phyloP scores from a whole-genome alignment of 176 grass and related monocot species.

The Bromus sterilis region DNA sequence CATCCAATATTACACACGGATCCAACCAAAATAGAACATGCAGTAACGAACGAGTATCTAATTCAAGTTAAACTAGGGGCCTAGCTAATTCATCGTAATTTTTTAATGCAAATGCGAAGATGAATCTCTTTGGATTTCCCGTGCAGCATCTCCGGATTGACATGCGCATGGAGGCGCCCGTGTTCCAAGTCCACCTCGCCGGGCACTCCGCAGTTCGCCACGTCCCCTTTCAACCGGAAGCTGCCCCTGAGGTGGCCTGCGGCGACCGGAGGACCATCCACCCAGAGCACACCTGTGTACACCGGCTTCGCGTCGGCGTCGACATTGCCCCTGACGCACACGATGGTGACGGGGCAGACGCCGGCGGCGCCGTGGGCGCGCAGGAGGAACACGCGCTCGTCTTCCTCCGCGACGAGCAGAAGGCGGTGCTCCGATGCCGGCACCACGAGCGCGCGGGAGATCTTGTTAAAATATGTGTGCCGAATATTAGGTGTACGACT shows the following conservation, averaged over 20 bases:
- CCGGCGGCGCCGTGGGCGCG: neutral
- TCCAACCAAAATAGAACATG: too few relatives aligned
- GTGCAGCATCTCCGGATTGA: constrained; percentile 9
- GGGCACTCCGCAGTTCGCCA: neutral
- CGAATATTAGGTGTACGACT: too few relatives aligned
- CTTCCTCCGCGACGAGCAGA: neutral
- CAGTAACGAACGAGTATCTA: too few relatives aligned
- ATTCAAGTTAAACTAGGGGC: too few relatives aligned
- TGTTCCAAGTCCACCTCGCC: constrained; percentile 3
- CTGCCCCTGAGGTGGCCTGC: neutral
- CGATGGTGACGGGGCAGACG: neutral
- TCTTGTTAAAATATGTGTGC: too few relatives aligned
- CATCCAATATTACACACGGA: too few relatives aligned
- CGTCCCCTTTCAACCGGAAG: neutral
- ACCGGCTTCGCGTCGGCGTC: neutral
- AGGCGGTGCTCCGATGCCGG: neutral
- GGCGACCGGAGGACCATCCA: neutral
- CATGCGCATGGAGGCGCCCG: constrained; percentile 7
- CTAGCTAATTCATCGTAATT: too few relatives aligned
- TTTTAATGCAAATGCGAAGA: neutral
- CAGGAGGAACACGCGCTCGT: neutral
- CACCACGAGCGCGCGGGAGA: neutral
- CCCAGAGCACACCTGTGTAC: neutral
- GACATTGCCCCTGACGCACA: neutral
- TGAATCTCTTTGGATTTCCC: neutral